These are phyloP conservation scores for Lentinus brumalis DNA, from an alignment of 768 basidiomycete genomes.

Conservation along the genomic window DNA sequence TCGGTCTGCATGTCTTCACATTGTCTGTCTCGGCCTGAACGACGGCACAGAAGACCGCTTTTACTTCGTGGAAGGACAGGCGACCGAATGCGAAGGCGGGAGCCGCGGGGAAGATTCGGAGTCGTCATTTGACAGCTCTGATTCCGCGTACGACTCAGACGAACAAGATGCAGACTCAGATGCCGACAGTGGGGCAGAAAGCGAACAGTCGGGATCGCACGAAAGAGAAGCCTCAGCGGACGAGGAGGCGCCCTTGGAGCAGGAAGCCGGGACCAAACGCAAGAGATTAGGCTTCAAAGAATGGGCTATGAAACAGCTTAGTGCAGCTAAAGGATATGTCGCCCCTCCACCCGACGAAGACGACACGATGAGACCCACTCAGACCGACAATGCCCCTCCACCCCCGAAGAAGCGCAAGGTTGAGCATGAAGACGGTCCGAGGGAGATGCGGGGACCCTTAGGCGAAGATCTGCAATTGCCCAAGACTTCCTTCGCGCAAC, in stretches of 20 bases:
- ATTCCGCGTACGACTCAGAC: conserved; percentile 61
- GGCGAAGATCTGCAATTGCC: conserved; percentile 75
- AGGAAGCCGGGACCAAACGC: conserved; percentile 34
- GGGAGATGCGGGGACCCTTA: conserved; percentile 73
- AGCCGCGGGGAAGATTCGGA: conserved; percentile 43
- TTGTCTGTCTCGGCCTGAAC: not conserved
- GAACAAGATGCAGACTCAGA: conserved; percentile 26
- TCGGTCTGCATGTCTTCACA: conserved; percentile 14
- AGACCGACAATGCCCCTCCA: conserved; percentile 10
- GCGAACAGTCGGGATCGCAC: conserved; percentile 20
- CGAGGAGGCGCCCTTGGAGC: conserved; percentile 23
- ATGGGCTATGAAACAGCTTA: conserved; percentile 86
- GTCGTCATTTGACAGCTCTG: conserved; percentile 78
- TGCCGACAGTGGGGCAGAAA: conserved; percentile 20
- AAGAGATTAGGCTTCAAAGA: conserved; percentile 73
- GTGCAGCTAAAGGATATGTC: conserved; percentile 45
- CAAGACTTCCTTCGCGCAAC: conserved; percentile 60
- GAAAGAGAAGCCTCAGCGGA: conserved; percentile 1
- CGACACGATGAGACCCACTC: not conserved
- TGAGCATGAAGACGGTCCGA: conserved; percentile 30
- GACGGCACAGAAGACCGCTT: conserved; percentile 33
- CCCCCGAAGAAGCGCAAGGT: conserved; percentile 53
- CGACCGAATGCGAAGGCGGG: not conserved
- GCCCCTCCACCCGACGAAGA: conserved; percentile 23
- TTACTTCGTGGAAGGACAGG: conserved; percentile 53